phyloP scores from a whole-genome alignment of 225 moss, liverwort and hornwort species.

The Ulota crispa region DNA sequence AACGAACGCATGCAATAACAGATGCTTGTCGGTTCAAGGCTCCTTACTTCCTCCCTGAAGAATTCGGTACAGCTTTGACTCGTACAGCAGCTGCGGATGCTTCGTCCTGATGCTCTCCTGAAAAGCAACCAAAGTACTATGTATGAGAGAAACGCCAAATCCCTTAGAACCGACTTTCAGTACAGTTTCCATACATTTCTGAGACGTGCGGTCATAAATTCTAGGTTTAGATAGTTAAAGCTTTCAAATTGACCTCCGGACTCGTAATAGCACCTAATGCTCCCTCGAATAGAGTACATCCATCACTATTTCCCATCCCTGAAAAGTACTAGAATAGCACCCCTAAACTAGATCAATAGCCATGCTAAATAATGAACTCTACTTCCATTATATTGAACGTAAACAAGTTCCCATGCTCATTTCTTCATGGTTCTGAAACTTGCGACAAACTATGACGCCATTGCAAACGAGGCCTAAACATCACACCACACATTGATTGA shows the following conservation, averaged over 20 bases:
- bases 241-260: neutral
- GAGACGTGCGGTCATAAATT: neutral
- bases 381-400: neutral
- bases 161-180: neutral
- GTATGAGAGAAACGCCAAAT: constrained; percentile 9
- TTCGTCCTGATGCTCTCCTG: constrained; percentile 89
- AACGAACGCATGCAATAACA: neutral
- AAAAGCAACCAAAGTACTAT: neutral
- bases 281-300: neutral
- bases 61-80: constrained; percentile 84
- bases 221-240: neutral
- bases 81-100: constrained; percentile 81
- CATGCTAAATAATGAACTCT: neutral
- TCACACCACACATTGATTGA: neutral
- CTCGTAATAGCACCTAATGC: neutral
- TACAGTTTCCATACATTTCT: neutral
- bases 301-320: neutral
- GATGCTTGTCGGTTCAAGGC: neutral
- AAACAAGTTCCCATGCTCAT: neutral
- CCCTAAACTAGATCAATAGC: neutral
- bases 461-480: neutral
- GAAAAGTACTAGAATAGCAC: neutral
- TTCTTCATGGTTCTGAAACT: neutral
- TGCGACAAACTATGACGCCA: neutral
- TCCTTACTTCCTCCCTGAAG: constrained; percentile 92